A percentile compares a stretch with the other conserved stretches of the same genome.
Evolutionary conservation across 129 eudicot species (phyloP).

Genomic region (Lactuca sativa): DNA sequence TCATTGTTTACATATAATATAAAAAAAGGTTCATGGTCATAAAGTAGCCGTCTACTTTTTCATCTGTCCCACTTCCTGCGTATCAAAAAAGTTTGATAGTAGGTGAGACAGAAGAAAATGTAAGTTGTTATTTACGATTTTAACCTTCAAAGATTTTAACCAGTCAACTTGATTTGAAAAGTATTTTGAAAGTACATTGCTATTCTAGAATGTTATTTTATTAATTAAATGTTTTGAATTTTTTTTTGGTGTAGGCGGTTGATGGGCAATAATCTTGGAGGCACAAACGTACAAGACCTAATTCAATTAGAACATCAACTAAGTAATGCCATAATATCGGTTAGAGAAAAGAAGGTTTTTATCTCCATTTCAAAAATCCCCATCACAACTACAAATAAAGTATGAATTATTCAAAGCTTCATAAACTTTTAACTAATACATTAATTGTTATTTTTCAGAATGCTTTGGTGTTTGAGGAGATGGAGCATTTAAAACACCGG

Average conservation of each 20-base stretch:
- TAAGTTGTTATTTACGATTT: too few species aligned
- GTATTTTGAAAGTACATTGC: too few species aligned
- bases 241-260: slow-evolving; percentile 46
- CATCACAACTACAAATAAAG: neutral
- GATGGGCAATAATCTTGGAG: slow-evolving; percentile 59
- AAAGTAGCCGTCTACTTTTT: too few species aligned
- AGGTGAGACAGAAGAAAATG: too few species aligned
- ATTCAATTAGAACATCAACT: slow-evolving; percentile 58
- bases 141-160: too few species aligned
- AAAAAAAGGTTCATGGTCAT: neutral
- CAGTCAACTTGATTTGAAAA: too few species aligned
- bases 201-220: neutral
- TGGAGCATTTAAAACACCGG: slow-evolving; percentile 48
- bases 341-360: slow-evolving; percentile 73
- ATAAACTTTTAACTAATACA: neutral
- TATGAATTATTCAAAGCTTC: neutral
- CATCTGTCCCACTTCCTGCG: too few species aligned
- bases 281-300: slow-evolving; percentile 49
- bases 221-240: neutral
- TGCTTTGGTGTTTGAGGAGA: slow-evolving; percentile 50
- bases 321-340: slow-evolving; percentile 48
- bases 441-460: slow-evolving; percentile 46
- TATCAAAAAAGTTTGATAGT: too few species aligned
- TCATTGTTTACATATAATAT: neutral
- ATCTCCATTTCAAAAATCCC: neutral